phyloP scores from a whole-genome alignment of 257 asterid genomes.

The Echites panduratus region DNA sequence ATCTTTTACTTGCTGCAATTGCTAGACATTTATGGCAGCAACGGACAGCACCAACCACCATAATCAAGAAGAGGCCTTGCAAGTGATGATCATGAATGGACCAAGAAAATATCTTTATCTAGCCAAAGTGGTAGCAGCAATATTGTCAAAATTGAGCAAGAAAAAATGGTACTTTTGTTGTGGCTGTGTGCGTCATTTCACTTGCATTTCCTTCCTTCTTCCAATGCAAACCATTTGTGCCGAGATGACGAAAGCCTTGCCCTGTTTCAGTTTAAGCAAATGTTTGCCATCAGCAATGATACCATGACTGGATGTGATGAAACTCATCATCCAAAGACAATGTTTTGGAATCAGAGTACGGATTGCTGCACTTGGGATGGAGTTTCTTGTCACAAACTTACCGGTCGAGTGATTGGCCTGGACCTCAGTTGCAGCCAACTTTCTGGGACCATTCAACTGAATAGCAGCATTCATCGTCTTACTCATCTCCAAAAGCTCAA shows the following conservation, averaged over 20 bases:
- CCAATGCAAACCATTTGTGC: not conserved
- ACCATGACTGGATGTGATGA: not conserved
- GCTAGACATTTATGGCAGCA: not conserved
- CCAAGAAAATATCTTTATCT: not conserved
- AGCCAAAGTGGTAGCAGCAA: not conserved
- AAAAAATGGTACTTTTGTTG: not conserved
- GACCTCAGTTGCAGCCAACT: not conserved
- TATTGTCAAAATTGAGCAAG: not conserved
- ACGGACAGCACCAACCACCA: not conserved
- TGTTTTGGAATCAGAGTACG: not conserved
- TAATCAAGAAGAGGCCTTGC: not conserved
- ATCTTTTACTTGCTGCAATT: not conserved
- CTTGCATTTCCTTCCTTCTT: not conserved
- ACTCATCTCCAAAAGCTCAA: not conserved
- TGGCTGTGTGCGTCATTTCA: not conserved
- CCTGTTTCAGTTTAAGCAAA: not conserved
- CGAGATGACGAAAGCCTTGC: not conserved
- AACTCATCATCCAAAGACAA: not conserved
- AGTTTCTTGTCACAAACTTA: not conserved
- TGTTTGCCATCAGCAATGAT: not conserved
- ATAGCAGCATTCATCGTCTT: not conserved
- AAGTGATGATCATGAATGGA: not conserved
- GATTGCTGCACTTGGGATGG: not conserved
- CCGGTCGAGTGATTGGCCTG: not conserved
- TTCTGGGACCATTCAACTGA: not conserved